Percentiles rank a stretch among this genome's conserved stretches.
Evolutionary conservation across 163 green algal genomes (phyloP).

Genomic region (Coccomyxa subellipsoidea): DNA sequence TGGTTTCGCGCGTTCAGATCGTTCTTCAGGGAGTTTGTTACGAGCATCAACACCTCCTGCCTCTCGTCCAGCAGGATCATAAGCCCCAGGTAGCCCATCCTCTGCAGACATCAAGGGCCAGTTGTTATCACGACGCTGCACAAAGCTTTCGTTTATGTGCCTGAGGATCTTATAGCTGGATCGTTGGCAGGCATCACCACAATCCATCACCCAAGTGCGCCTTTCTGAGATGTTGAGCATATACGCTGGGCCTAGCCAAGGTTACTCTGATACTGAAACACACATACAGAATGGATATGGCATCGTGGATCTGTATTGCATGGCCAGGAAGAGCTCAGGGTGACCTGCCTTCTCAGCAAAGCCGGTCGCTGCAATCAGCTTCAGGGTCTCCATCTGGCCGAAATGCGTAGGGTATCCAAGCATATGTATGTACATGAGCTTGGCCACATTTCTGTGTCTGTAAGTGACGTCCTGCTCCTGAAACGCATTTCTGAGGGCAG

Average conservation of each 20-base stretch:
- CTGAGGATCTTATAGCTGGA: too few relatives aligned
- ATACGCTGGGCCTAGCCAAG: too few relatives aligned
- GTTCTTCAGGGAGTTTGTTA: constrained; percentile 98
- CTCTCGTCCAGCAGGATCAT: constrained; percentile 98
- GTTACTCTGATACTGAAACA: too few relatives aligned
- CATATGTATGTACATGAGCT: constrained; percentile 99
- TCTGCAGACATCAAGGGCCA: constrained; percentile 50
- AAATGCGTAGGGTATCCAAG: constrained; percentile 99
- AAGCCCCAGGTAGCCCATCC: constrained; percentile 97
- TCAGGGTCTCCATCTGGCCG: constrained; percentile 99
- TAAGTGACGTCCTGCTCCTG: constrained; percentile 72
- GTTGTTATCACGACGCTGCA: too few relatives aligned
- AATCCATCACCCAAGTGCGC: too few relatives aligned
- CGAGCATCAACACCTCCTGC: constrained; percentile 99
- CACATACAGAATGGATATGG: too few relatives aligned
- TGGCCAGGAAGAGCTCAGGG: background rate
- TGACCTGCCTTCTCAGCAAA: constrained; percentile 85
- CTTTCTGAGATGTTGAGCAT: too few relatives aligned
- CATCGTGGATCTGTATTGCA: too few relatives aligned
- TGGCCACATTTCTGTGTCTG: constrained; percentile 93
- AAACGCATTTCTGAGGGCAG: constrained; percentile 88
- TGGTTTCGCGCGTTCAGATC: constrained; percentile 88
- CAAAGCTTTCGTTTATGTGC: too few relatives aligned
- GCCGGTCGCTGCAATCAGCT: constrained; percentile 82
- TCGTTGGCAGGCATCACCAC: too few relatives aligned